Conservation (phyloP, 2,329 filamentous ascomycete genomes). For the Fusarium albidum region DNA sequence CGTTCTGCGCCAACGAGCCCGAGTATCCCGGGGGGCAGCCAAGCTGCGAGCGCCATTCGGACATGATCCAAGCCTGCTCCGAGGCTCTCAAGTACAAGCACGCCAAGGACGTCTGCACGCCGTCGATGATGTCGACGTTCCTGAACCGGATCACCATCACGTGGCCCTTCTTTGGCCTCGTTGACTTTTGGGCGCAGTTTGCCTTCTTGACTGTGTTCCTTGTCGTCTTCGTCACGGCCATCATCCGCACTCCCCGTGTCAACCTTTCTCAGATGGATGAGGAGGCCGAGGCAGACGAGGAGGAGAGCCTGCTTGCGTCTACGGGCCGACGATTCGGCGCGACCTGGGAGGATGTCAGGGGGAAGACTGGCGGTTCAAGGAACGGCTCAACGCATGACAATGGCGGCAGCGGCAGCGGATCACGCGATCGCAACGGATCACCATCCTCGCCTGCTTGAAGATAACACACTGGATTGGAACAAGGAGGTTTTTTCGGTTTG, state of each 20-base stretch:
- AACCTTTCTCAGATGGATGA: slow-evolving; percentile 83
- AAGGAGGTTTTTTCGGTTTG: slow-evolving; percentile 11
- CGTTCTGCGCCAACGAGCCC: slow-evolving; percentile 82
- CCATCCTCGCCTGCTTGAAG: slow-evolving; percentile 26
- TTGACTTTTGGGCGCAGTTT: slow-evolving; percentile 98
- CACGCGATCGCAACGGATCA: slow-evolving; percentile 29
- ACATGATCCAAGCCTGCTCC: slow-evolving; percentile 82
- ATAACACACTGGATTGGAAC: neutral
- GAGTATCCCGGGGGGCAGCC: slow-evolving; percentile 70
- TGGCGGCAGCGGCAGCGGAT: slow-evolving; percentile 6
- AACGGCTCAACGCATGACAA: slow-evolving; percentile 15
- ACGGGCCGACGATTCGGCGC: slow-evolving; percentile 84
- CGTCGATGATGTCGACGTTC: slow-evolving; percentile 90
- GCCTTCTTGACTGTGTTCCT: slow-evolving; percentile 86
- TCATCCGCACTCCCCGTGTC: slow-evolving; percentile 82
- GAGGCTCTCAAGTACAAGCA: slow-evolving; percentile 75
- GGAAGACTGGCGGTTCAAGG: slow-evolving; percentile 45
- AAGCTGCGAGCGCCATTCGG: slow-evolving; percentile 75
- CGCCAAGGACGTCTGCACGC: slow-evolving; percentile 86
- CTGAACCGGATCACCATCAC: slow-evolving; percentile 92
- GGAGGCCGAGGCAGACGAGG: slow-evolving; percentile 90
- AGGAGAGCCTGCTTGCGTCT: slow-evolving; percentile 87
- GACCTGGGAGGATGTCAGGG: slow-evolving; percentile 88
- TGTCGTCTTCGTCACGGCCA: slow-evolving; percentile 78
- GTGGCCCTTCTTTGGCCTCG: slow-evolving; percentile 91